A percentile compares a stretch with the other conserved stretches of the same genome.
Conservation (phyloP, 1,284 basidiomycete genomes). For the Cryptococcus depauperatus region DNA sequence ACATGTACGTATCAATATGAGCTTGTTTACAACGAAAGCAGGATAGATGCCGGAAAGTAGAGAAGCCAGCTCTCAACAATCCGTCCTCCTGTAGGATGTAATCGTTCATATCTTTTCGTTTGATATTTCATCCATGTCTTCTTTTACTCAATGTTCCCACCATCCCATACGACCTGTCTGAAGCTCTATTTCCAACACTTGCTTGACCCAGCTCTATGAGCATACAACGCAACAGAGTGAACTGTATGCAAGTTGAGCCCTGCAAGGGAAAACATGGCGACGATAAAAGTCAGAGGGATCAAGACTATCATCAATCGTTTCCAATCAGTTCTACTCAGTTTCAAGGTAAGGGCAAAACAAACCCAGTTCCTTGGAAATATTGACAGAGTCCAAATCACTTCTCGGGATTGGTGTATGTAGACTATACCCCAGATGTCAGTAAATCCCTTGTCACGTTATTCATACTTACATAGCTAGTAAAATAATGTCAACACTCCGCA, state of each 20-base stretch:
- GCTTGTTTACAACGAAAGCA: too few species aligned
- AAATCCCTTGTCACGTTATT: too few species aligned
- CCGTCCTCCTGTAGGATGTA: too few species aligned
- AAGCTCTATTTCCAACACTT: slow-evolving; percentile 1
- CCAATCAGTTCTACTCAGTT: background rate
- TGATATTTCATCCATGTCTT: slow-evolving; percentile 2
- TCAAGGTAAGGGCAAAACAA: background rate
- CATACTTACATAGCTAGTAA: too few species aligned
- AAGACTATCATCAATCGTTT: slow-evolving; percentile 9
- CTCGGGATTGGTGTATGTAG: too few species aligned
- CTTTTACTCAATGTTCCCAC: slow-evolving; percentile 7
- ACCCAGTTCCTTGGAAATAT: slow-evolving; percentile 5
- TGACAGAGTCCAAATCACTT: too few species aligned
- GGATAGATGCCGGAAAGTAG: too few species aligned
- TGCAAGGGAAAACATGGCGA: slow-evolving; percentile 3
- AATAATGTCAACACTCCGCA: too few species aligned
- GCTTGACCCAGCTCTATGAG: background rate
- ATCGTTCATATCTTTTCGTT: too few species aligned
- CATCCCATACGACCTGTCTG: slow-evolving; percentile 9
- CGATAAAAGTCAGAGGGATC: slow-evolving; percentile 13
- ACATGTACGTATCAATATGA: too few species aligned
- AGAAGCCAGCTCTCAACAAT: too few species aligned
- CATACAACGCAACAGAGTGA: slow-evolving; percentile 7
- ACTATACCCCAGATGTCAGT: too few species aligned
- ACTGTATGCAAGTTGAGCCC: slow-evolving; percentile 13